A percentile compares a stretch with the other conserved stretches of the same genome.
Evolutionary conservation across 257 asterid genomes (phyloP).

Genomic region (Cruciata laevipes): DNA sequence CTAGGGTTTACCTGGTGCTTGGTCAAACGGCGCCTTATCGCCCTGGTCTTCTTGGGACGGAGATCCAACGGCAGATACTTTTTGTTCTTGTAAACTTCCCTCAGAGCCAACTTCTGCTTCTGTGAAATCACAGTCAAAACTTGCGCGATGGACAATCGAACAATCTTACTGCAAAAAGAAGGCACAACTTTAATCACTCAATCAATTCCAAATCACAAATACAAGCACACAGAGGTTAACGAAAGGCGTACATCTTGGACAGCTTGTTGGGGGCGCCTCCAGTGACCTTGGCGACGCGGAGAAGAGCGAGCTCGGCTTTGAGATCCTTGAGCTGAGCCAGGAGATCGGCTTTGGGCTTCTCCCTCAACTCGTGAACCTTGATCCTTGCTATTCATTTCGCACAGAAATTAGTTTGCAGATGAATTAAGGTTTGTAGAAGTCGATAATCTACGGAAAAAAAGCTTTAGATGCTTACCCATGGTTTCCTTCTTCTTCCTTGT

Average conservation of each 20-base stretch:
- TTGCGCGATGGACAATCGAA: conserved; percentile 64
- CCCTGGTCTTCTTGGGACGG: conserved; percentile 77
- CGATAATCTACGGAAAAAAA: background rate
- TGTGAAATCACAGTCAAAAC: conserved; percentile 73
- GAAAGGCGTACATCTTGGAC: conserved; percentile 27
- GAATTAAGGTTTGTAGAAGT: too few relatives aligned
- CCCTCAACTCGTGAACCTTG: conserved; percentile 59
- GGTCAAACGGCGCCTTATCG: conserved; percentile 58
- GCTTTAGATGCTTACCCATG: background rate
- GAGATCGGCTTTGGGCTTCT: conserved; percentile 48
- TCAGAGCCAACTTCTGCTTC: conserved; percentile 60
- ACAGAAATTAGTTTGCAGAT: background rate
- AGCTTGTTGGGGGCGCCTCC: conserved; percentile 45
- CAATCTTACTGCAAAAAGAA: conserved; percentile 40
- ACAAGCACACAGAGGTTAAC: background rate
- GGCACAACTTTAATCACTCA: background rate
- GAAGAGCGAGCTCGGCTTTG: conserved; percentile 63
- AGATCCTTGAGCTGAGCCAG: conserved; percentile 68
- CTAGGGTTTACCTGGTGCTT: conserved; percentile 46
- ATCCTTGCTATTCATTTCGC: conserved; percentile 31
- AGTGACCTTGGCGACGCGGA: conserved; percentile 57
- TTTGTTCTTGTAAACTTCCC: conserved; percentile 62
- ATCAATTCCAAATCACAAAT: background rate
- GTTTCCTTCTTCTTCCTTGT: too few relatives aligned
- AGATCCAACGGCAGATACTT: conserved; percentile 68